A percentile compares a stretch with the other conserved stretches of the same genome.
Conservation (phyloP, 495 filamentous ascomycete genomes). For the Trypethelium eluteriae region DNA sequence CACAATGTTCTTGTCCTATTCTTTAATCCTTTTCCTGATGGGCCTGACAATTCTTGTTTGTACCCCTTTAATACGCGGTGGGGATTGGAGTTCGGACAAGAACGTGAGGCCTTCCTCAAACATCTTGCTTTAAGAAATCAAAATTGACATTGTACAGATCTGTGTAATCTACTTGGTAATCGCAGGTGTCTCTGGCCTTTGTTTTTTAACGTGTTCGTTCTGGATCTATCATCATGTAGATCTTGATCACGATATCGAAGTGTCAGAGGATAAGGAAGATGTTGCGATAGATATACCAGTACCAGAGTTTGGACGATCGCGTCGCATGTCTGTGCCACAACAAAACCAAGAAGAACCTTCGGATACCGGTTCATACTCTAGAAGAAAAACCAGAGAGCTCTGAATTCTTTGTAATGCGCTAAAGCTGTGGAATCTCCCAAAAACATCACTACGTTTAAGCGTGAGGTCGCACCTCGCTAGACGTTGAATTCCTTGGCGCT, state of each 20-base stretch:
- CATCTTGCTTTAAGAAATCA: too few species aligned
- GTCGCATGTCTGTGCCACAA: not conserved
- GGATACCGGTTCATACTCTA: not conserved
- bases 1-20: slow-evolving; percentile 32
- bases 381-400: not conserved
- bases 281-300: not conserved
- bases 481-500: too few species aligned
- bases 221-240: slow-evolving; percentile 32
- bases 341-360: not conserved
- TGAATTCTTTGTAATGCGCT: not conserved
- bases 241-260: slow-evolving; percentile 20
- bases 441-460: too few species aligned
- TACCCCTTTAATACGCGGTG: slow-evolving; percentile 24
- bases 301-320: not conserved
- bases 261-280: slow-evolving; percentile 14
- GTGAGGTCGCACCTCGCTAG: too few species aligned
- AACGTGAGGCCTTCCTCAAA: not conserved
- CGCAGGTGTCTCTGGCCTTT: slow-evolving; percentile 16
- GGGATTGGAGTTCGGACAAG: slow-evolving; percentile 11
- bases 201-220: slow-evolving; percentile 29
- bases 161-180: slow-evolving; percentile 28
- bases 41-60: slow-evolving; percentile 31
- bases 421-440: too few species aligned
- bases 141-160: slow-evolving; percentile 10
- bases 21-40: slow-evolving; percentile 24